phyloP scores from a whole-genome alignment of 106 monocot genomes.

The Apostasia shenzhenica region DNA sequence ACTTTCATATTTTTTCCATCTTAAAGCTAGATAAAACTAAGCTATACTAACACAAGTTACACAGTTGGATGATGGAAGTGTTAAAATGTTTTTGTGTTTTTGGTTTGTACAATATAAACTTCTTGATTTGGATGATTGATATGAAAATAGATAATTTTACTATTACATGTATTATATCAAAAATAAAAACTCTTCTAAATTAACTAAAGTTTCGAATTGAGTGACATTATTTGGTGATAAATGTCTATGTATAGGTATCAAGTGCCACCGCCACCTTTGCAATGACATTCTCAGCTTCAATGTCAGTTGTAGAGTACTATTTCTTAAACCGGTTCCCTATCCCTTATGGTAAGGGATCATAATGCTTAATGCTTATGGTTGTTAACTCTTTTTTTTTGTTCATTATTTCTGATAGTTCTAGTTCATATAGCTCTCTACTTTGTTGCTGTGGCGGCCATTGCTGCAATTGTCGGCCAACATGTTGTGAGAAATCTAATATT shows the following conservation, averaged over 20 bases:
- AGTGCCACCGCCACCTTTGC: conserved; percentile 93
- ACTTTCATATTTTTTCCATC: no score
- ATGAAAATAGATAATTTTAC: no score
- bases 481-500: conserved; percentile 65
- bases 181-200: no score
- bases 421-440: conserved; percentile 58
- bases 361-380: not conserved
- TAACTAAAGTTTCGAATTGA: no score
- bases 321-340: conserved; percentile 78
- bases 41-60: no score
- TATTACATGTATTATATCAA: no score
- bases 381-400: not conserved
- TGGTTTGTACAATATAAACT: no score
- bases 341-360: conserved; percentile 49
- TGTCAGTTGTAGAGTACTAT: conserved; percentile 92
- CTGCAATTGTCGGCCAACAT: conserved; percentile 75
- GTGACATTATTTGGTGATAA: not conserved
- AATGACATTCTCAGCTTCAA: conserved; percentile 90
- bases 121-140: no score
- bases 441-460: conserved; percentile 37
- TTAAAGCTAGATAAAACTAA: no score
- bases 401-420: not conserved
- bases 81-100: no score
- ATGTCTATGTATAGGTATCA: conserved; percentile 49
- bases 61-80: no score